Evolutionary conservation across 768 basidiomycete species (phyloP).

Genomic region (Bullera alba): DNA sequence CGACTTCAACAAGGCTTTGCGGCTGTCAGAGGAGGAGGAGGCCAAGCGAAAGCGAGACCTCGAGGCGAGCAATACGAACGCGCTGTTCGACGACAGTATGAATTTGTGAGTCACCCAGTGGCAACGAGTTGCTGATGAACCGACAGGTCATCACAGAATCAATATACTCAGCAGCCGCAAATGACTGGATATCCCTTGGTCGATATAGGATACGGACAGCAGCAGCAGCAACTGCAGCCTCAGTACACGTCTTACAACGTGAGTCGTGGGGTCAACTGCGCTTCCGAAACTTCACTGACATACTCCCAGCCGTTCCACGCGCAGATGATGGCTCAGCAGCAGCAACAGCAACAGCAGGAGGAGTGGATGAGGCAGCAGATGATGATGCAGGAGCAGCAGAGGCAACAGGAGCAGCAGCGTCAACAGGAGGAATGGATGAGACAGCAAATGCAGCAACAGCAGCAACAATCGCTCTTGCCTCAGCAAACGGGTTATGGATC

Average conservation of each 20-base stretch:
- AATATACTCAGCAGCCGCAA: conserved; percentile 43
- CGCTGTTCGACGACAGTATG: conserved; percentile 79
- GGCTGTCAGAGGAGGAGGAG: conserved; percentile 86
- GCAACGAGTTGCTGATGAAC: conserved; percentile 6
- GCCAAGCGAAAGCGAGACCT: conserved; percentile 62
- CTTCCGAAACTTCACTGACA: neutral
- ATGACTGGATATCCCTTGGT: conserved; percentile 39
- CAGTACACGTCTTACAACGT: conserved; percentile 86
- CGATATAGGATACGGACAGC: conserved; percentile 46
- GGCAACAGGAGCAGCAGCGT: conserved; percentile 45
- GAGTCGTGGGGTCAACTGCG: too few relatives aligned
- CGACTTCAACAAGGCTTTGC: conserved; percentile 76
- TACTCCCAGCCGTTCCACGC: conserved; percentile 56
- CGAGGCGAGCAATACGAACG: conserved; percentile 63
- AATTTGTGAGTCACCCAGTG: conserved; percentile 67
- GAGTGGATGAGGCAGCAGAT: conserved; percentile 51
- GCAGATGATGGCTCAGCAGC: conserved; percentile 77
- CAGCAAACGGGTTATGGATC: conserved; percentile 55
- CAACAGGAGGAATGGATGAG: conserved; percentile 46
- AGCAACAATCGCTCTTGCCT: conserved; percentile 42
- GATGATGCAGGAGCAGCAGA: conserved; percentile 43
- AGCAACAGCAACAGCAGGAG: conserved; percentile 49
- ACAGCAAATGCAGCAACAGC: conserved; percentile 36
- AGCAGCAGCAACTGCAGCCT: conserved; percentile 77
- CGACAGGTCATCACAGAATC: conserved; percentile 10